Evolutionary conservation across 495 filamentous ascomycete species (phyloP), one percentile per base, ranked within the genome.

Genomic region (Neurospora sp.): DNA sequence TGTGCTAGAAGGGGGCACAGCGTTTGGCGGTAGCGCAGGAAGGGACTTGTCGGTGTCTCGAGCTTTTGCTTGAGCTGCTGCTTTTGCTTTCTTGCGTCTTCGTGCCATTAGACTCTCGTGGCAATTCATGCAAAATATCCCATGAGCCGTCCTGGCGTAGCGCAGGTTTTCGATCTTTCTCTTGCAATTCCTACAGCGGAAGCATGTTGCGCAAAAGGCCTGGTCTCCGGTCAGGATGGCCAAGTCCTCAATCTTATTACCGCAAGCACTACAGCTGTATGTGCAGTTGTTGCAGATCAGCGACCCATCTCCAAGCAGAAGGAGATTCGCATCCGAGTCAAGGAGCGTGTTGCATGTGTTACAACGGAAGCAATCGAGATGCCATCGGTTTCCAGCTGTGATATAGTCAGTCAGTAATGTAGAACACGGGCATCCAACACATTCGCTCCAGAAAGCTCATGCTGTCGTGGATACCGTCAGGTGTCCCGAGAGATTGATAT

Each of bases 201-300:
- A 99, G 83, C 96, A 99, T 40, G 91, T 94, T 31, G 94, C 93
- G 81, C 96, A 99, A 78, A 97, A 99, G n/a, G 96, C 96, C 80
- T 99, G 94, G 78, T 99, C 96, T 70, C 96, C 96, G 0, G 96
- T 99, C 59, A 99, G 86, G 80, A 99, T 99, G 45, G 96, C 96
- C 75, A 98, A 85, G 80, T 99, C 96, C 79, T 99, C 96, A 72
- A 99, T 99, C 85, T 99, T 99, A 80, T 97, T 94, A 39, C 90
- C 89, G 81, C 96, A 99, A 59, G 94, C 94, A 81, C 92, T 97
- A 84, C 96, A 99, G 85, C 94, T 98, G 82, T 99, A 99, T 47
- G 96, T 99, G 85, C 96, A 99, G 79, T 97, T 96, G 83, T 97
- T 98, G 86, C 96, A 99, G 74, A 99, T 98, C 71, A 99, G 88